A percentile compares a stretch with the other conserved stretches of the same genome.
phyloP scores from a whole-genome alignment of 116 monocot genomes.

The Thalassia testudinum region DNA sequence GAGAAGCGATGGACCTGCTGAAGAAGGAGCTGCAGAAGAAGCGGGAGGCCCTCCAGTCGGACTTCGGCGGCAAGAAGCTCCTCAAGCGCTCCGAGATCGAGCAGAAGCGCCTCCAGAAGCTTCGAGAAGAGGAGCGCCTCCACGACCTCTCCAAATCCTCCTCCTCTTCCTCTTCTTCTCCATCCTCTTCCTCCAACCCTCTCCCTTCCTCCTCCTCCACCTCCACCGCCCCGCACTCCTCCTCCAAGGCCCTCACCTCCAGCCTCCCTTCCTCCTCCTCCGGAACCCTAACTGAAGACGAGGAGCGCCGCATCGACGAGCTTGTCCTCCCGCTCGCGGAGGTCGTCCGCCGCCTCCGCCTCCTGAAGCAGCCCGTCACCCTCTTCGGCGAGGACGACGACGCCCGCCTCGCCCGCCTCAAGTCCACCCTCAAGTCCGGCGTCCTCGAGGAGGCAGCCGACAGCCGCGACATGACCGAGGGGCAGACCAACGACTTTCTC shows the following conservation, averaged over 20 bases:
- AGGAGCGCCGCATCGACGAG: conserved; percentile 70
- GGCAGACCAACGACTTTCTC: conserved; percentile 94
- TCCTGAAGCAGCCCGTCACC: conserved; percentile 89
- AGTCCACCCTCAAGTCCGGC: conserved; percentile 70
- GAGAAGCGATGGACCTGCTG: conserved; percentile 61
- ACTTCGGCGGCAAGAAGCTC: conserved; percentile 88
- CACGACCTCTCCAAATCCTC: conserved; percentile 39
- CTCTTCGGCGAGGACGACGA: conserved; percentile 94
- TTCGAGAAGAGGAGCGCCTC: conserved; percentile 71
- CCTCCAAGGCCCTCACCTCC: conserved; percentile 8
- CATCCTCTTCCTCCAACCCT: neutral
- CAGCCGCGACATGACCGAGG: conserved; percentile 72
- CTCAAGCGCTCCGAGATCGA: conserved; percentile 92
- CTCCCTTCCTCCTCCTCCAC: conserved; percentile 6
- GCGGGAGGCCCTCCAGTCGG: conserved; percentile 48
- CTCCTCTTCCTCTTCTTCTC: neutral
- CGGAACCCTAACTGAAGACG: conserved; percentile 39
- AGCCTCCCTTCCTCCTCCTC: conserved; percentile 10
- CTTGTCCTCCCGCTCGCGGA: conserved; percentile 79
- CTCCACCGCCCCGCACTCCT: conserved; percentile 9
- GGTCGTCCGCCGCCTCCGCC: conserved; percentile 76
- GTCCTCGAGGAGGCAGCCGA: conserved; percentile 69
- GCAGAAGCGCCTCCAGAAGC: conserved; percentile 65
- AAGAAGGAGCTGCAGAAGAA: conserved; percentile 71
- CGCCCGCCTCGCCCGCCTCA: conserved; percentile 68